phyloP scores from a whole-genome alignment of 2,329 filamentous ascomycete species.

The Scedosporium apiospermum region DNA sequence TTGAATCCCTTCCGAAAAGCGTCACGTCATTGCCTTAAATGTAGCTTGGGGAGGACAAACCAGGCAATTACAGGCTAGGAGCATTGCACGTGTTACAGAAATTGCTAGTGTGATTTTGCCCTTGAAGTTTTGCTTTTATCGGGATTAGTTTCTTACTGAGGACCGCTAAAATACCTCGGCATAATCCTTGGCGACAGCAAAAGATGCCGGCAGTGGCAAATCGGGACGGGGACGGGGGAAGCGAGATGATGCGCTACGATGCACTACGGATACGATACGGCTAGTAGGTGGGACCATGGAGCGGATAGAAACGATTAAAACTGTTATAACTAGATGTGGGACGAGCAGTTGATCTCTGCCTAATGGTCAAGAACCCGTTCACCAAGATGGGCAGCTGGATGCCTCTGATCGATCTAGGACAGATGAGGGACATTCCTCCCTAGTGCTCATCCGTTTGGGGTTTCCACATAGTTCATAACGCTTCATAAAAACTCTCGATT shows the following conservation, averaged over 20 bases:
- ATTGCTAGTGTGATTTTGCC: background rate
- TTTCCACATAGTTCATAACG: no score
- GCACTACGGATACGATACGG: no score
- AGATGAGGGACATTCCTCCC: no score
- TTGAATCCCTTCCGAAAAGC: background rate
- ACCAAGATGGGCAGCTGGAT: no score
- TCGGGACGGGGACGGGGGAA: background rate
- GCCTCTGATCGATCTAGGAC: no score
- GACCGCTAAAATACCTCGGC: background rate
- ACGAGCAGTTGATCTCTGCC: no score
- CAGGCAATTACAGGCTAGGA: background rate
- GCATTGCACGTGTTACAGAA: background rate
- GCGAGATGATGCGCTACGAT: background rate
- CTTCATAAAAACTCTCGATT: no score
- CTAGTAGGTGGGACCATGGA: no score
- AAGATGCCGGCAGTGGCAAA: background rate
- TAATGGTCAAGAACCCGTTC: no score
- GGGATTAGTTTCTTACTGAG: background rate
- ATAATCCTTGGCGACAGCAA: background rate
- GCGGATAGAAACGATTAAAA: no score
- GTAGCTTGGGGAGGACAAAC: background rate
- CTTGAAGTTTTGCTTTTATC: background rate
- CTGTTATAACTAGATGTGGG: no score
- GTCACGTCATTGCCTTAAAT: constrained; percentile 4
- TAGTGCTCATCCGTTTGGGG: no score